Base-by-base conservation (phyloP, 1,284 basidiomycete genomes). In the Malassezia slooffiae region DNA sequence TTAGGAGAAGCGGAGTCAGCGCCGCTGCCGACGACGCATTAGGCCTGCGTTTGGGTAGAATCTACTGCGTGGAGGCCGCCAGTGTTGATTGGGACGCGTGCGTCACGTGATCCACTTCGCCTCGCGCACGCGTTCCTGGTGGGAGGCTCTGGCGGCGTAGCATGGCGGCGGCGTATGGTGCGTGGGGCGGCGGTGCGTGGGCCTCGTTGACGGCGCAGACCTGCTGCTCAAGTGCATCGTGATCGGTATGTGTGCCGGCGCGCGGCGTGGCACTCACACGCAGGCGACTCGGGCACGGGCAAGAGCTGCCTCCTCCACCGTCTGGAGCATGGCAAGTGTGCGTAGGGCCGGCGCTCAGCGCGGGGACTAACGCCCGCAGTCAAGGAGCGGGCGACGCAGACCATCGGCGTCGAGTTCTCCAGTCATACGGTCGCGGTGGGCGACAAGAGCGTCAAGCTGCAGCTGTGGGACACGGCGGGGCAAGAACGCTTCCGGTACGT, bases 181-280 rank as follows among this genome's bases (percentile, higher is more conserved):
- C 7, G 24, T 7, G n/a, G n/a, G n/a, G n/a, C n/a, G n/a, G n/a
- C n/a, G n/a, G n/a, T n/a, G n/a, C n/a, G n/a, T n/a, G n/a, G 7
- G 24, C 24, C 24, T 7, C 12, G 24, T 12, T 26, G 24, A 19
- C 31, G 31, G 8, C 7, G 17, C 30, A 49, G 90, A 95, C 74
- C 95, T 91, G 71, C 77, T 96, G 55, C 84, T 95, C 80, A 96
- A 95, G 74, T 88, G 87, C 72, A 93, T 96, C 67, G 80, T 96
- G 58, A 87, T 96, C 60, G 89, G 89, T n/a, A n/a, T n/a, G n/a
- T n/a, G n/a, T n/a, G n/a, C n/a, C n/a, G n/a, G n/a, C n/a, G n/a
- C n/a, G n/a, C n/a, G n/a, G n/a, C n/a, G n/a, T n/a, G n/a, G n/a
- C n/a, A n/a, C n/a, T n/a, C n/a, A n/a, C n/a, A n/a, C n/a, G n/a